Evolutionary conservation across 805 yeast genomes (phyloP), one percentile per base, ranked within the genome.

Genomic region (Ogataea methylovora): DNA sequence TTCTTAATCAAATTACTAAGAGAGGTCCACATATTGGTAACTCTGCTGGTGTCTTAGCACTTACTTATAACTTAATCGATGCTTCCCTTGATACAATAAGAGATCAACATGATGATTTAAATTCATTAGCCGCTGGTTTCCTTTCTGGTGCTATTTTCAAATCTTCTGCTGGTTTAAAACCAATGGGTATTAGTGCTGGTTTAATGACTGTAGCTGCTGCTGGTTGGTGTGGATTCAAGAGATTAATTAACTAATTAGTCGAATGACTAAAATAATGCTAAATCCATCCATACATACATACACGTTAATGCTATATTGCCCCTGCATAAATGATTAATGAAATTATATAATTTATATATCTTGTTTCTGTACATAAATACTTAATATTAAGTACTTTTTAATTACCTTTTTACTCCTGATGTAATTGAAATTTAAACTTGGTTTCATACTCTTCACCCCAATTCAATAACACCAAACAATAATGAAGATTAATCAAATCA

Each of bases 11-110:
- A 54, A 73, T 92, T 51, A 92, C 98, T 27, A 83, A 86, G 54
- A 79, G 95, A 59, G 98, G 98, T 40, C 98, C 98, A 16, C 90
- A 76, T 60, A 63, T 90, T 54, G 98, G 97, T 48, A 92, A 92
- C 67, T 79, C 82, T 34, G 94, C 95, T 12, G 98, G 97, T 65
- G 94, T 87, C 15, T 69, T 92, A 47, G 96, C 97, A 17, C 63
- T 92, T 49, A 73, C 83, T 44, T 92, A 92, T 64, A 92, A 92
- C 64, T 58, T 90, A 45, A 69, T 85, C 46, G 88, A 87, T 61
- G 76, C 92, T 20, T 56, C 80, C 9, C 67, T 92, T 44, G 97
- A 85, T 58, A 69, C 73, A 28, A 54, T 79, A 36, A 80, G 97
- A 63, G 97, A 94, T 34, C 75, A 78, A 59, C 97, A 90, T 59